These are phyloP conservation scores for Letharia columbiana DNA, from an alignment of 495 filamentous ascomycete genomes.

Conservation along the genomic window DNA sequence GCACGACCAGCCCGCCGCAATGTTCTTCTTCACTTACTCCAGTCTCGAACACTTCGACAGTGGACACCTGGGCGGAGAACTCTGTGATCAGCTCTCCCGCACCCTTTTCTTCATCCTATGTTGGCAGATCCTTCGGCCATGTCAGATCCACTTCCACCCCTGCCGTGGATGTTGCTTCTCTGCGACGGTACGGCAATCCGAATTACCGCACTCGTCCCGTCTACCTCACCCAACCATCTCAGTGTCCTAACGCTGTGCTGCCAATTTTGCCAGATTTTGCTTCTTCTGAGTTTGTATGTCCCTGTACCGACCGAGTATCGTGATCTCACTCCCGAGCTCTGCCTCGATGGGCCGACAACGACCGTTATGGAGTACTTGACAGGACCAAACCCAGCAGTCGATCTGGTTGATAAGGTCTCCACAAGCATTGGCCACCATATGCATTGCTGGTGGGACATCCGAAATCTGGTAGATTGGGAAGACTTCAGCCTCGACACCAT, in stretches of 20 bases:
- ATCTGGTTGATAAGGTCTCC: slow-evolving; percentile 67
- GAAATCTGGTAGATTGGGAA: slow-evolving; percentile 74
- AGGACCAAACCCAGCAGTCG: slow-evolving; percentile 66
- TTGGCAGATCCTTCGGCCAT: slow-evolving; percentile 42
- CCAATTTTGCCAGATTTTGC: slow-evolving; percentile 39
- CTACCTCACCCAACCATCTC: slow-evolving; percentile 48
- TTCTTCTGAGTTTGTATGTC: slow-evolving; percentile 29
- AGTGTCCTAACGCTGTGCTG: slow-evolving; percentile 37
- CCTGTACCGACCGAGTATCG: slow-evolving; percentile 16
- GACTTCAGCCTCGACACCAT: slow-evolving; percentile 67
- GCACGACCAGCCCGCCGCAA: slow-evolving; percentile 56
- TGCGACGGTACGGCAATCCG: slow-evolving; percentile 67
- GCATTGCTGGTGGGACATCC: slow-evolving; percentile 92
- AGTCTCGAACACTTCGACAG: slow-evolving; percentile 37
- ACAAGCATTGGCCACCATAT: slow-evolving; percentile 60
- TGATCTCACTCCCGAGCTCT: slow-evolving; percentile 31
- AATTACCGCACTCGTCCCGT: slow-evolving; percentile 70
- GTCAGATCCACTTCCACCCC: slow-evolving; percentile 58
- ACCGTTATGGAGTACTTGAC: slow-evolving; percentile 73
- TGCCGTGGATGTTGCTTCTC: slow-evolving; percentile 55
- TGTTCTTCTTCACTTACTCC: slow-evolving; percentile 47
- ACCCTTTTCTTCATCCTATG: slow-evolving; percentile 44
- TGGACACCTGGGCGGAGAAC: slow-evolving; percentile 28
- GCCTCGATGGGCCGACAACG: slow-evolving; percentile 41
- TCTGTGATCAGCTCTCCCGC: slow-evolving; percentile 54